Evolutionary conservation across 352 stramenopile genomes (phyloP).

Genomic region (Globisporangium nagaii): DNA sequence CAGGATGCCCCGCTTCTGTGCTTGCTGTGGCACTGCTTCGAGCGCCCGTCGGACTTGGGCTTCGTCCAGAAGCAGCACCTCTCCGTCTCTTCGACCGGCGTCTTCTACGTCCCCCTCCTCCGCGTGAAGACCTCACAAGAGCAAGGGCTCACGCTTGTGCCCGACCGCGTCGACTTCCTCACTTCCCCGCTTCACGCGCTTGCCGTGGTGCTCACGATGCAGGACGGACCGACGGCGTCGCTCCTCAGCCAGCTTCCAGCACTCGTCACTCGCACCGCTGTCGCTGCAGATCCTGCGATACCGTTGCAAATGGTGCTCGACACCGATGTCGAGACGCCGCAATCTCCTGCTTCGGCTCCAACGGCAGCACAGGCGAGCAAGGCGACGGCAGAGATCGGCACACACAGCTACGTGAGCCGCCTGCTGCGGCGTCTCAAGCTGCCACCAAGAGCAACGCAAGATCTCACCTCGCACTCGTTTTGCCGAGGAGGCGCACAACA

Average conservation of each 20-base stretch:
- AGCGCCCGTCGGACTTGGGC: not conserved
- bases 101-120: not conserved
- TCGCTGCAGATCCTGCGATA: too few species aligned
- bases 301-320: too few species aligned
- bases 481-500: not conserved
- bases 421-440: not conserved
- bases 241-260: not conserved
- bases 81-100: not conserved
- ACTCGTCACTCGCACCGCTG: not conserved
- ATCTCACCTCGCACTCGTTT: not conserved
- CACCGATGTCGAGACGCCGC: too few species aligned
- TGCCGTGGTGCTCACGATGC: not conserved
- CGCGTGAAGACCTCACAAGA: conserved; percentile 5
- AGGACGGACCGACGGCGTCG: not conserved
- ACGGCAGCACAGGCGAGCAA: not conserved
- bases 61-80: not conserved
- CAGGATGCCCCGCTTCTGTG: not conserved
- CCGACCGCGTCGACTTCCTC: not conserved
- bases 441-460: too few species aligned
- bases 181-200: not conserved
- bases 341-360: too few species aligned
- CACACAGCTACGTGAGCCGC: not conserved
- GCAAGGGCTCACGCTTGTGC: conserved; percentile 4
- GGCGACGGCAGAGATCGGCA: not conserved
- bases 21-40: conserved; percentile 1